phyloP scores from a whole-genome alignment of 176 grass and related monocot species.

The Coix lacrymajobi region DNA sequence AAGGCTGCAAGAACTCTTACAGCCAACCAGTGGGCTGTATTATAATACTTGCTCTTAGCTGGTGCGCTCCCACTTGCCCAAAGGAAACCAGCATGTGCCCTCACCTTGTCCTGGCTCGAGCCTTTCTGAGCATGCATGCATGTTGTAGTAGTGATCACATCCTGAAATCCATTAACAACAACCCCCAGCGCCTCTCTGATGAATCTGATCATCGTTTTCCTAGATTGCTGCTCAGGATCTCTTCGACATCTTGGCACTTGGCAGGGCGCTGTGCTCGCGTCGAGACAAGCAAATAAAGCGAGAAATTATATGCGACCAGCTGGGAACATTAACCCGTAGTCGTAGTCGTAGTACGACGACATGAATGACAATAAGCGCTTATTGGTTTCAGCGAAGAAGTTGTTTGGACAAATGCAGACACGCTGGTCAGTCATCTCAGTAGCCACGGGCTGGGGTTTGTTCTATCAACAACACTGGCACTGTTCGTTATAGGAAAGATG shows the following conservation, averaged over 20 bases:
- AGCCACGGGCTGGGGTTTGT: background rate
- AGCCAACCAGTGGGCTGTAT: too few relatives aligned
- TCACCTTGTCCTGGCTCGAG: background rate
- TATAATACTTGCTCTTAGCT: too few relatives aligned
- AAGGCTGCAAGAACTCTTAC: too few relatives aligned
- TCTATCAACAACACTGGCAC: background rate
- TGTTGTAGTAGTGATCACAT: background rate
- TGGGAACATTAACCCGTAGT: background rate
- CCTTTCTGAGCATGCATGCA: background rate
- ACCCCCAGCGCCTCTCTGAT: too few relatives aligned
- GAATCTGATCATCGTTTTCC: background rate
- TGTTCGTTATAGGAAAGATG: too few relatives aligned
- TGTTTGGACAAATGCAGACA: constrained; percentile 11
- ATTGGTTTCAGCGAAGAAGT: background rate
- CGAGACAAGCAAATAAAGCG: background rate
- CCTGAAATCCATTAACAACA: background rate
- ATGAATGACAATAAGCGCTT: background rate
- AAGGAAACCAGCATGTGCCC: constrained; percentile 24
- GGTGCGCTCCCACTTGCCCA: constrained; percentile 23
- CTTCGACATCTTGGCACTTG: constrained; percentile 35
- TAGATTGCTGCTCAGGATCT: constrained; percentile 22
- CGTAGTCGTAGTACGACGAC: background rate
- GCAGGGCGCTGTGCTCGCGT: background rate
- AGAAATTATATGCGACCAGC: background rate
- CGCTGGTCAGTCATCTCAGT: background rate